These are phyloP conservation scores for Sesbania bispinosa DNA, from an alignment of 306 rosid species.

Conservation along the genomic window DNA sequence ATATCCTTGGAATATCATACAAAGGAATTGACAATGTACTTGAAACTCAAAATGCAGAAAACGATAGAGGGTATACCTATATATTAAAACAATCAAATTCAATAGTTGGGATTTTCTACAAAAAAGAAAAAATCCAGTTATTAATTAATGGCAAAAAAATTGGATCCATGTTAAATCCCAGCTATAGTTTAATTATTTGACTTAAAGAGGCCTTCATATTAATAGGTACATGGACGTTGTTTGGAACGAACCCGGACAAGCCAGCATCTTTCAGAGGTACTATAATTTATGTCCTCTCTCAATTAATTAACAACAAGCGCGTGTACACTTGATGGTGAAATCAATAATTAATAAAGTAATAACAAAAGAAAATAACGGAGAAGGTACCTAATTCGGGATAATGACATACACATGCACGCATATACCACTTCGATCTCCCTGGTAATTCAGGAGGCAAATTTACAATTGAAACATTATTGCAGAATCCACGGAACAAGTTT, in stretches of 20 bases:
- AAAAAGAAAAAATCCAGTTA: too few species aligned
- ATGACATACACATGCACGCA: too few species aligned
- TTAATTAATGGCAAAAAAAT: too few species aligned
- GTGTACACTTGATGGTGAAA: neutral
- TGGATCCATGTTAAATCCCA: neutral
- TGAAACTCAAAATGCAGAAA: neutral
- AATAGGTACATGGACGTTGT: constrained; percentile 64
- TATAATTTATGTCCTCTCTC: too few species aligned
- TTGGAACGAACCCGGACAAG: constrained; percentile 26
- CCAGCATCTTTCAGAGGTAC: constrained; percentile 36
- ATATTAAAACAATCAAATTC: neutral
- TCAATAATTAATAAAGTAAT: too few species aligned
- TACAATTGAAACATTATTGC: too few species aligned
- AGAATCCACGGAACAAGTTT: constrained; percentile 44
- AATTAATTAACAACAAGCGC: neutral
- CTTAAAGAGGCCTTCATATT: too few species aligned
- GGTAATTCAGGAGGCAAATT: too few species aligned
- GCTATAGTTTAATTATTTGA: neutral
- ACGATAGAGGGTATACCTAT: constrained; percentile 59
- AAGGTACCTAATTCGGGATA: too few species aligned
- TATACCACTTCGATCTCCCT: too few species aligned
- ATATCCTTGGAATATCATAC: constrained; percentile 44
- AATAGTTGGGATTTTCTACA: too few species aligned
- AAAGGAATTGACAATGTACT: constrained; percentile 55
- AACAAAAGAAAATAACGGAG: too few species aligned